These are phyloP conservation scores for Bolboschoenus planiculmis DNA, from an alignment of 176 grass and related monocot genomes.

Conservation along the genomic window DNA sequence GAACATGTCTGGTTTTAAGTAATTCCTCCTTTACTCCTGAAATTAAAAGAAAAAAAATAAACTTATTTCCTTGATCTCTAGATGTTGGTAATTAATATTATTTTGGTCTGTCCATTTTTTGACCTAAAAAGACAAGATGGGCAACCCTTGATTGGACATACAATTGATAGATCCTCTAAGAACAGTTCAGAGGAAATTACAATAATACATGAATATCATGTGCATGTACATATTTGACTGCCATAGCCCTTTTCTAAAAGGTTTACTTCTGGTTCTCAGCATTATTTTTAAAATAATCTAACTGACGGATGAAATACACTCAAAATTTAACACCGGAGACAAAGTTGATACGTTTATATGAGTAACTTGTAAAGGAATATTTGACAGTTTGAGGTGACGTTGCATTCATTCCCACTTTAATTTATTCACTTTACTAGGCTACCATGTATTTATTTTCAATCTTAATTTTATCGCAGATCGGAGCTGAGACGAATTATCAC, in stretches of 20 bases:
- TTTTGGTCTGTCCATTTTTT: neutral
- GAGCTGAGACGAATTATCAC: slow-evolving; percentile 28
- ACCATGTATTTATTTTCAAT: neutral
- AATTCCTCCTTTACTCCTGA: neutral
- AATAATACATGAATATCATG: neutral
- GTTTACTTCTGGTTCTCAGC: neutral
- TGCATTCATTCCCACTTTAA: neutral
- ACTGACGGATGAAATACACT: neutral
- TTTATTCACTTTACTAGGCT: neutral
- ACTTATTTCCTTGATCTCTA: neutral
- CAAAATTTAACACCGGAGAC: neutral
- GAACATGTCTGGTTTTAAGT: slow-evolving; percentile 18
- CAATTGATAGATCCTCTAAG: neutral
- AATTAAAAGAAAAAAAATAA: neutral
- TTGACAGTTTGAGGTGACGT: neutral
- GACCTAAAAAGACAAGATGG: neutral
- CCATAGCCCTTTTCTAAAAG: neutral
- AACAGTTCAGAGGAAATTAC: neutral
- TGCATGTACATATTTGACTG: neutral
- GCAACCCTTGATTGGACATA: neutral
- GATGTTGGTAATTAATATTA: neutral
- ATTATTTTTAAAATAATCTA: neutral
- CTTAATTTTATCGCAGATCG: slow-evolving; percentile 39
- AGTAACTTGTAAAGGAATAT: neutral
- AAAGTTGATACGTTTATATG: neutral